Conservation (phyloP, 2,329 filamentous ascomycete genomes). For the Biscogniauxia marginata region DNA sequence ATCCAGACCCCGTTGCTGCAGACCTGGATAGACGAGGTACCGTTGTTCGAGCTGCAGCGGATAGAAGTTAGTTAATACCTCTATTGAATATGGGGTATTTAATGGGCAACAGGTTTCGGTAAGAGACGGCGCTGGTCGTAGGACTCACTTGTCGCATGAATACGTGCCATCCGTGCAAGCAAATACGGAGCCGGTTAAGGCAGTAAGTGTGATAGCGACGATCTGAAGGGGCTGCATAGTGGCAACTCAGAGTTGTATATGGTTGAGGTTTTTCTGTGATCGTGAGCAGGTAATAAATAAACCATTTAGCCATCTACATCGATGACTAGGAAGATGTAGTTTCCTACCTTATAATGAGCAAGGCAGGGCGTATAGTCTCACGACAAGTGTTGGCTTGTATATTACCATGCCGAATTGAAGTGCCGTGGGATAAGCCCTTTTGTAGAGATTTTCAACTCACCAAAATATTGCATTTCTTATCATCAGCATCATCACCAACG, state of each 20-base stretch:
- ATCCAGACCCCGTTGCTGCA: constrained; percentile 3
- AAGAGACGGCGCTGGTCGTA: neutral
- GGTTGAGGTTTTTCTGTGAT: neutral
- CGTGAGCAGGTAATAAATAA: too few species aligned
- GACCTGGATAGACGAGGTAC: constrained; percentile 2
- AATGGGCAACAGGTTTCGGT: neutral
- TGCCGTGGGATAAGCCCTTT: too few species aligned
- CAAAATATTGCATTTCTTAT: neutral
- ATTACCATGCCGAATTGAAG: too few species aligned
- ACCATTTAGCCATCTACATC: too few species aligned
- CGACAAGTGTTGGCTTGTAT: too few species aligned
- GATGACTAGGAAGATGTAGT: too few species aligned
- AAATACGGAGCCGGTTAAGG: constrained; percentile 1
- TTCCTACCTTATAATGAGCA: too few species aligned
- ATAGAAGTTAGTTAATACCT: neutral
- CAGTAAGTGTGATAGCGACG: constrained; percentile 1
- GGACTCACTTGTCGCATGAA: constrained; percentile 6
- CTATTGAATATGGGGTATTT: neutral
- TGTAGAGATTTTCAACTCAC: neutral
- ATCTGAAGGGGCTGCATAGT: constrained; percentile 1
- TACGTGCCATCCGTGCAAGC: constrained; percentile 5
- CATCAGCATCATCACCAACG: neutral
- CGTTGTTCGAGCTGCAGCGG: neutral
- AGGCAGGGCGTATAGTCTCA: too few species aligned
- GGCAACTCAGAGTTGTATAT: neutral